phyloP scores from a whole-genome alignment of 495 filamentous ascomycete genomes.

The Neurospora sublineolata region DNA sequence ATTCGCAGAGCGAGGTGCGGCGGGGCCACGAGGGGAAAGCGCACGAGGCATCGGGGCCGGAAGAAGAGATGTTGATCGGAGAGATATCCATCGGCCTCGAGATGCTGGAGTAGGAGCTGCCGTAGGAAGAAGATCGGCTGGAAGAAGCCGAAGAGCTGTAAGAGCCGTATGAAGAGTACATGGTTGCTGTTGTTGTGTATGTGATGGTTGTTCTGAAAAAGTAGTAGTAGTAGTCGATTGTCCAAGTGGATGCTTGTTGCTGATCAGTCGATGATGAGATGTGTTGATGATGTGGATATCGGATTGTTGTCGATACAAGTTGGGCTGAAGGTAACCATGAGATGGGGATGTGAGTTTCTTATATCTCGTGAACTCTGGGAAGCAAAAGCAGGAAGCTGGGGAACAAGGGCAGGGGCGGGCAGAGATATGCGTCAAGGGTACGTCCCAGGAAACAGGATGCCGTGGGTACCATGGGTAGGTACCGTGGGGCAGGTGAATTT shows the following conservation, averaged over 20 bases:
- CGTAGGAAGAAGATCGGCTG: slow-evolving; percentile 13
- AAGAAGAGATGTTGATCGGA: slow-evolving; percentile 28
- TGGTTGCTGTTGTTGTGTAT: slow-evolving; percentile 11
- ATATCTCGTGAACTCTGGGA: slow-evolving; percentile 4
- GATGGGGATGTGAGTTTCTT: slow-evolving; percentile 8
- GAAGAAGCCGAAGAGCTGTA: slow-evolving; percentile 24
- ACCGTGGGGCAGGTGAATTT: slow-evolving; percentile 18
- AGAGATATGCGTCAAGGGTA: background rate
- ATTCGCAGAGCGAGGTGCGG: slow-evolving; percentile 31
- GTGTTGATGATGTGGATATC: slow-evolving; percentile 4
- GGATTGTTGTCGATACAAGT: slow-evolving; percentile 1
- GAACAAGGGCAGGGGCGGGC: background rate
- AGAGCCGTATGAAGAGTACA: slow-evolving; percentile 30
- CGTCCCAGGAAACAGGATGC: slow-evolving; percentile 20
- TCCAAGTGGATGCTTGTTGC: background rate
- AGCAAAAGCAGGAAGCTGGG: slow-evolving; percentile 7
- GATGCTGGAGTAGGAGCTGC: slow-evolving; percentile 20
- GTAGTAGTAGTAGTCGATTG: slow-evolving; percentile 4
- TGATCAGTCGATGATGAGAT: background rate
- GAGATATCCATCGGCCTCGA: slow-evolving; percentile 43
- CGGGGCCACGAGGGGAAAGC: slow-evolving; percentile 43
- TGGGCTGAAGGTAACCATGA: background rate
- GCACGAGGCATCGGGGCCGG: slow-evolving; percentile 29
- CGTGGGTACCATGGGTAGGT: slow-evolving; percentile 1
- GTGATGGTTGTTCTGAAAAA: slow-evolving; percentile 5